Base-by-base conservation (phyloP, 2,329 filamentous ascomycete species). In the Ophiostoma quercus region DNA sequence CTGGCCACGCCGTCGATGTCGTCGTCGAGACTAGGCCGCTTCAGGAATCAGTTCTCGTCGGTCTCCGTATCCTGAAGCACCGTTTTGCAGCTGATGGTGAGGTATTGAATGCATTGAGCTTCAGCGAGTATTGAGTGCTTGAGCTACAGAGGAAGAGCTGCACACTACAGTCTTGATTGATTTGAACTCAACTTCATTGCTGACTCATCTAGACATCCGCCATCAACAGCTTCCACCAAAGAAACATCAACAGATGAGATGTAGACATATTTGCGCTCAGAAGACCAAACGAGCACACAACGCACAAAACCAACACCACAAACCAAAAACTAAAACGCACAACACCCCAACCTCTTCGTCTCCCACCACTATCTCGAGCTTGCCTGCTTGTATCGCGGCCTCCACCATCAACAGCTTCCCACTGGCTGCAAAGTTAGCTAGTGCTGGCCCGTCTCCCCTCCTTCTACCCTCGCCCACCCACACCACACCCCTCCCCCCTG, bases 401-500 rank as follows among this genome's bases (percentile, higher is more conserved):
- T 16, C 67, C 67, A 68, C 43, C 51, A 57, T 25, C 22, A 14
- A 34, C 60, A 34, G 29, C 34, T 34, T 34, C 34, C 34, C 34
- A 34, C 34, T 34, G 34, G 34, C 34, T 34, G 51, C 25, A 65
- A 67, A 65, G 66, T 69, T 72, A 32, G 60, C 62, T 22, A 65
- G 32, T 39, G n/a, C 32, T 65, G 57, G 66, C 71, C 70, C 70
- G 66, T 67, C 67, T 69, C 68, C 66, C 39, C 62, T 65, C 70
- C 51, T 67, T 63, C 60, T 34, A 37, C 60, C 54, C 68, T 39
- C 69, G 37, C 66, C 34, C 68, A 67, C 68, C 57, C 37, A 68
- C 62, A 63, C 69, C 62, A 67, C 69, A 67, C 69, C 57, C 57
- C 57, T 47, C 67, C 70, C 68, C 70, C 70, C 70, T 71, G 70